Conservation (phyloP, 768 basidiomycete species). For the Lactarius sp. region DNA sequence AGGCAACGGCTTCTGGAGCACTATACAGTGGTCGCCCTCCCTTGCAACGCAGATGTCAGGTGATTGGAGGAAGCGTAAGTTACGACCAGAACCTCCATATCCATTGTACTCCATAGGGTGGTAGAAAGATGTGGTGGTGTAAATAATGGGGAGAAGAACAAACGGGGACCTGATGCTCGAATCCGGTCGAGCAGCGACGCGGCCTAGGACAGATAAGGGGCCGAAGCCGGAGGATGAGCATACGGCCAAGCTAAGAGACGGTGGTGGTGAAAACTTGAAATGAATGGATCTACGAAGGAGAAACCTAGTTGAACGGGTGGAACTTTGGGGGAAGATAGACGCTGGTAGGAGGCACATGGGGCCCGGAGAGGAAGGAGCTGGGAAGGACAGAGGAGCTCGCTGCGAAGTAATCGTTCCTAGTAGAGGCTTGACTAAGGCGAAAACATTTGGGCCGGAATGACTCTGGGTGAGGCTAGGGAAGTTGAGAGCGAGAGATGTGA, state of each 20-base stretch:
- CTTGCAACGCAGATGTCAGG: conserved; percentile 53
- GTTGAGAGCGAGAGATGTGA: conserved; percentile 4
- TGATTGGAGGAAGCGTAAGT: conserved; percentile 87
- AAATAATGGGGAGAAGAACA: conserved; percentile 93
- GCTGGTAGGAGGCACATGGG: background rate
- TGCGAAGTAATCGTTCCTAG: conserved; percentile 3
- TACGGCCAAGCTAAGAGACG: conserved; percentile 45
- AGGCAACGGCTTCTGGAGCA: conserved; percentile 58
- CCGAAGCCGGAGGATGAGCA: conserved; percentile 94
- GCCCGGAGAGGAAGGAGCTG: conserved; percentile 10
- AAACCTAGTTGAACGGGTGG: background rate
- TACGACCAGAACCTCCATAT: conserved; percentile 75
- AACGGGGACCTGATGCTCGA: conserved; percentile 82
- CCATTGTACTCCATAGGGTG: conserved; percentile 69
- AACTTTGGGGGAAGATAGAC: background rate
- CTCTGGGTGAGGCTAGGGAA: background rate
- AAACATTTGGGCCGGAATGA: conserved; percentile 5
- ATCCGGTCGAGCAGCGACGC: conserved; percentile 68
- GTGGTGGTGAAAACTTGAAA: conserved; percentile 25
- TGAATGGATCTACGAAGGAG: conserved; percentile 2
- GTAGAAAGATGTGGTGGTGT: conserved; percentile 82
- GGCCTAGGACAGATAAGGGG: conserved; percentile 71
- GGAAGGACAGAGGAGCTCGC: background rate
- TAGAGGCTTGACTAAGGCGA: conserved; percentile 1
- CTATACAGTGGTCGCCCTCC: conserved; percentile 55